These are phyloP conservation scores for Saprolegnia diclina DNA, from an alignment of 352 stramenopile species.

Conservation along the genomic window DNA sequence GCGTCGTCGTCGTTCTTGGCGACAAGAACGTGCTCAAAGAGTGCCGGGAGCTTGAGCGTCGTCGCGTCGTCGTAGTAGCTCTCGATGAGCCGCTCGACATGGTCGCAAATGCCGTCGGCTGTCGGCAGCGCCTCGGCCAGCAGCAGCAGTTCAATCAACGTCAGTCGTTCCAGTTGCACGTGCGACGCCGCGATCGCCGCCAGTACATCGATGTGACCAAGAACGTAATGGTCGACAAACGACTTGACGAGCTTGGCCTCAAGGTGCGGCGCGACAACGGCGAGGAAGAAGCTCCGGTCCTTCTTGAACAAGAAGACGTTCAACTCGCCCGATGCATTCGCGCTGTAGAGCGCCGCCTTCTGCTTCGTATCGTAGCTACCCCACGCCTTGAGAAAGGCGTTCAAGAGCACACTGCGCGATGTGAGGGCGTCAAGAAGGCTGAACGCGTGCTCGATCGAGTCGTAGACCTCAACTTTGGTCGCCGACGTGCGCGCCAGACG, in stretches of 20 bases:
- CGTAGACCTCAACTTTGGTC: constrained; percentile 43
- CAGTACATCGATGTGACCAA: constrained; percentile 34
- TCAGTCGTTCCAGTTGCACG: constrained; percentile 33
- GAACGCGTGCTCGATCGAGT: constrained; percentile 33
- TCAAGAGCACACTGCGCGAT: constrained; percentile 26
- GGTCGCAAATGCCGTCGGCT: constrained; percentile 30
- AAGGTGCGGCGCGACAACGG: constrained; percentile 36
- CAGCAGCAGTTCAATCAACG: constrained; percentile 41
- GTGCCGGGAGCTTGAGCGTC: not conserved
- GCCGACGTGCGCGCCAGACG: constrained; percentile 32
- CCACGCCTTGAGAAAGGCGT: constrained; percentile 40
- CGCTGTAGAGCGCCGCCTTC: constrained; percentile 40
- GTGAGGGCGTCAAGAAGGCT: constrained; percentile 34
- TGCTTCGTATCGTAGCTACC: constrained; percentile 18
- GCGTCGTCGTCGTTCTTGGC: constrained; percentile 15
- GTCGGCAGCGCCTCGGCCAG: constrained; percentile 33
- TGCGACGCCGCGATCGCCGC: constrained; percentile 31
- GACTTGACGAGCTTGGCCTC: constrained; percentile 42
- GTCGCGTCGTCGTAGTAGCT: constrained; percentile 27
- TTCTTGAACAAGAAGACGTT: constrained; percentile 54
- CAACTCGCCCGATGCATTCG: constrained; percentile 44
- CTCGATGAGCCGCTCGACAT: constrained; percentile 36
- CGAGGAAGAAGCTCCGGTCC: constrained; percentile 44
- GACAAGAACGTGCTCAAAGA: constrained; percentile 25
- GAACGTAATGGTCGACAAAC: constrained; percentile 51